Evolutionary conservation across 805 yeast genomes (phyloP), one percentile per base, ranked within the genome.

Genomic region (Wickerhamia fluorescens): DNA sequence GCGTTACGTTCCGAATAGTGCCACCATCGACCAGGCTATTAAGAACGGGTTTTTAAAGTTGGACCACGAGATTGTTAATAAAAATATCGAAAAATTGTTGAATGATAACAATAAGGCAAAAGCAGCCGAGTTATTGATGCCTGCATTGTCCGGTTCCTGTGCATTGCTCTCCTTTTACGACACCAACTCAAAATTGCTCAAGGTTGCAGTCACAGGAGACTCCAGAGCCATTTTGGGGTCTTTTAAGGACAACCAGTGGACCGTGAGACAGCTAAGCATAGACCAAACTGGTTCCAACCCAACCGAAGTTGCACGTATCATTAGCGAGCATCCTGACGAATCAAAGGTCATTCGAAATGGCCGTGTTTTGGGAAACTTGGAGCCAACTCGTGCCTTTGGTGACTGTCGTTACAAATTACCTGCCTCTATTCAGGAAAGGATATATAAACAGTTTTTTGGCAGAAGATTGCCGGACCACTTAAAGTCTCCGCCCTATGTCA

Each of bases 341-440:
- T 81, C 85, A 19, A 75, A 78, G 28, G 94, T 79, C 24, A 71
- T 89, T 20, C 68, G 82, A 40, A 75, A 84, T 37, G 98, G 97
- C 4, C 74, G 98, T 46, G 83, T 92, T 7, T 67, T 92, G 41
- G 98, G 98, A 0, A 76, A 92, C 7, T 68, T 92, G 38, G 97
- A 92, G 56, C 98, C 98, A 9, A 75, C 95, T 0, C 69, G 98
- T 46, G 95, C 97, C 1, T 92, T 92, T 64, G 98, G 98, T 27
- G 98, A 92, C 55, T 94, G 95, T 35, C 72, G 96, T 37, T 92
- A 86, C 51, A 92, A 92, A 51, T 71, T 94, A 66, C 74, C 87
- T 50, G 78, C 44, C 37, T 75, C 78, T 14, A 70, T 85, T 33
- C 96, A 94, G 46, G 79, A 79, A 27, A 60, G 68, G 34, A 68